Base-by-base conservation (phyloP, 1,284 basidiomycete genomes). In the Flammula alnicola region DNA sequence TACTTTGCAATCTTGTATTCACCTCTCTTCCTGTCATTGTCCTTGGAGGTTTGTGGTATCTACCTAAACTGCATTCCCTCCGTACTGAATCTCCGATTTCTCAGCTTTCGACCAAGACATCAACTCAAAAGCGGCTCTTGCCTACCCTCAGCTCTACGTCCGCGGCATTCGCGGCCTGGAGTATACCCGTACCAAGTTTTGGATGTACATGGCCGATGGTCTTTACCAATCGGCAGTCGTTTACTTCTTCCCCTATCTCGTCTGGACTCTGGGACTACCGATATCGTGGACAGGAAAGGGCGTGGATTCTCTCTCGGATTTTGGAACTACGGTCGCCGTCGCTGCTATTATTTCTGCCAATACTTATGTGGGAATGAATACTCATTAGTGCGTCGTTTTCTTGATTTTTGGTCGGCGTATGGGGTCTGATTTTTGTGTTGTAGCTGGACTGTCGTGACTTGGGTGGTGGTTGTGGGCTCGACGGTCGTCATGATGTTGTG, bases 71-170 rank as follows among this genome's bases (percentile, higher is more conserved):
- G n/a, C 14, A 32, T 12, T 29, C 8, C 23, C 16, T 27, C 32
- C 47, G 41, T 54, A 35, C 35, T 52, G 1, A 48, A n/a, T n/a
- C n/a, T n/a, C 36, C n/a, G 25, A 39, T 14, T 14, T 7, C 19
- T 12, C 37, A 89, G 91, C 93, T 14, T 96, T 98, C 64, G 95
- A 98, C 70, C 95, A 98, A 74, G 95, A 98, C 66, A 80, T 97
- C 63, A 94, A 95, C 64, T 90, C 93, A 19, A 84, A 85, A 66
- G 94, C 92, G 0, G 90, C 93, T 0, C 74, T 98, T 51, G 92
- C 93, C 3, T 96, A 92, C 74, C 95, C 95, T 5, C 91, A 95
- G 63, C 84, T 98, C 8, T 99, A 99, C 68, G 79, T 93, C 58
- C 87, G 95, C 38, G 95, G 96, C 30, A 96, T 98, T 59, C 80